Base-by-base conservation (phyloP, 2,329 filamentous ascomycete species). In the Drechslerella dactyloides region DNA sequence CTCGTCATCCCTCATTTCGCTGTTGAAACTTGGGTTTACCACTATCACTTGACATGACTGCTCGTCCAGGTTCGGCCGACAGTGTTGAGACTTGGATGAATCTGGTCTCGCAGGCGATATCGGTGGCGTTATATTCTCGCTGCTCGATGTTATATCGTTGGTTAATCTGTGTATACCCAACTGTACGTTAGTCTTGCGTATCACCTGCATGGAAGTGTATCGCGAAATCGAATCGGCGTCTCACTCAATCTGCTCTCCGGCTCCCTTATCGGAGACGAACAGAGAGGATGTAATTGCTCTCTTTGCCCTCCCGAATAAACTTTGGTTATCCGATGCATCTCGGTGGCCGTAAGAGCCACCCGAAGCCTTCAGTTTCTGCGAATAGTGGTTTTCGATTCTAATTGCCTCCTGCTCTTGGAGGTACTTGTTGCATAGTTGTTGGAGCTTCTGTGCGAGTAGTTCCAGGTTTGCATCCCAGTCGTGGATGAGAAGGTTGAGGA, bases 381-480 rank as follows among this genome's bases (percentile, higher is more conserved):
- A 5, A 19, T 19, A 3, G 4, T 23, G n/a, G 17, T 2, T 10
- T 5, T 23, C 11, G 19, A 46, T 11, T 35, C 23, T 63, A 15
- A 37, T 40, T 17, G 21, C 42, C 19, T 54, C 42, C 23, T 53
- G 30, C 10, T 63, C 46, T 13, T 60, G 27, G 0, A 70, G 46
- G 17, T 63, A 70, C 7, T 56, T 51, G 23, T 55, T 46, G 24
- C 66, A 70, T 23, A 70, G 21, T 30, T 59, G 46, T 46, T 55
- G 48, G 3, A 70, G 51, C n/a, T 70, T 70, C 46, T 27, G 40
- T 2, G 66, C 66, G n/a, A 70, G 44, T 11, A 70, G 37, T 23
- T 70, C 66, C 2, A 70, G 46, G 27, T 70, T 70, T 13, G 59
- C 66, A 21, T 70, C 66, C 66, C 66, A 70, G 40, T 70, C 66